Evolutionary conservation across 31 red algal genomes (phyloP), one percentile per base, ranked within the genome.

Genomic region (Bonnemaisonia californica): DNA sequence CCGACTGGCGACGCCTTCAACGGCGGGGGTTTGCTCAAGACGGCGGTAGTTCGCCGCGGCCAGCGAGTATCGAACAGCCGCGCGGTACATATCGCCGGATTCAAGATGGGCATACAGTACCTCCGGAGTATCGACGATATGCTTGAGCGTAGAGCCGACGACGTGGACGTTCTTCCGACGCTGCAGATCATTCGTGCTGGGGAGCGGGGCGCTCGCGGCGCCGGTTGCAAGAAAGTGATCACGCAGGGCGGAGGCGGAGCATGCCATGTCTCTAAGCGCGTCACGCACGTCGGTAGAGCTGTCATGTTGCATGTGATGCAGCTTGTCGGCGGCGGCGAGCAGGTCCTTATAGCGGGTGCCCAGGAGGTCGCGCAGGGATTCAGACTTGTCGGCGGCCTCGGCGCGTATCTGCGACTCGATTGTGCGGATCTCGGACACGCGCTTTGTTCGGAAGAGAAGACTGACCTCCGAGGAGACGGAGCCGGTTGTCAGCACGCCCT

Each of bases 81-180:
- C 89, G 21, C 76, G 79, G 64, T 84, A 92, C 54, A 92, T 51
- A 22, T 84, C 36, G 11, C 81, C 81, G 19, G 57, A 40, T 41
- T 92, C 89, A 22, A 92, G 54, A 36, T 78, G 57, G 22, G 87
- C 79, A 41, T 91, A 91, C 32, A 91, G 71, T 9, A 83, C 78
- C 71, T 91, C 87, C 24, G 87, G 87, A 22, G 77, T 71, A 57
- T 91, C 87, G 11, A 91, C 87, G 39, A 91, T 82, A 57, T 78
- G 79, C 61, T 82, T 81, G 2, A 91, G 59, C 56, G 22, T 91
- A 21, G 77, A 81, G 30, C 87, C 87, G 38, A 91, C 68, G 19
- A 83, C 87, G 63, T 82, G 76, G 39, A 91, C 87, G 28, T 41
- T 74, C 24, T 65, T 60, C 38, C 87, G 28, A n/a, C 78, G 56